Conservation (phyloP, 352 stramenopile species). For the Globisporangium cederbergense region DNA sequence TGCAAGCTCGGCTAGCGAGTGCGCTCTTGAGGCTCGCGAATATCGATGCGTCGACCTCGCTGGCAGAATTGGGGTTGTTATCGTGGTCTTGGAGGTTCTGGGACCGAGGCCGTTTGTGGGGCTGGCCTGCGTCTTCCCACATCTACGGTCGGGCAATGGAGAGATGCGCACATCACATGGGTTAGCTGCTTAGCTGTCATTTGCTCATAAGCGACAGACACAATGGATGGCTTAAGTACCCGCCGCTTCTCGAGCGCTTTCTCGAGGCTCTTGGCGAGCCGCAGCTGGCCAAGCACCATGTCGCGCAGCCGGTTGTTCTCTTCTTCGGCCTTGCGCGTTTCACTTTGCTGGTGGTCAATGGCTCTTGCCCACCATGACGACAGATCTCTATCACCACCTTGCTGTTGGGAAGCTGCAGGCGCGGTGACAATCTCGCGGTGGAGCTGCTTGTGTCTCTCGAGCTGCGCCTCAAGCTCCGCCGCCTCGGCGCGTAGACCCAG, state of each 20-base stretch:
- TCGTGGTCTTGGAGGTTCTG: neutral
- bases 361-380: slow-evolving; percentile 10
- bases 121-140: slow-evolving; percentile 1
- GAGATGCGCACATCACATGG: neutral
- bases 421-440: neutral
- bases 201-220: too few species aligned
- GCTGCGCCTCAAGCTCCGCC: slow-evolving; percentile 4
- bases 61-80: neutral
- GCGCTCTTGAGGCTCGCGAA: slow-evolving; percentile 6
- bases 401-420: neutral
- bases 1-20: neutral
- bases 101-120: neutral
- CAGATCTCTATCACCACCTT: neutral
- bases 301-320: slow-evolving; percentile 10
- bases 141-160: neutral
- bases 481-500: neutral
- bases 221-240: neutral
- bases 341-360: neutral
- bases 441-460: slow-evolving; percentile 6
- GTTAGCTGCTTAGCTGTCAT: too few species aligned
- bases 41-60: neutral
- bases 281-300: slow-evolving; percentile 9
- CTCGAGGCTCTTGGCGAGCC: slow-evolving; percentile 22
- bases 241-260: slow-evolving; percentile 21
- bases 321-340: neutral